Evolutionary conservation across 345 rosid species (phyloP).

Genomic region (Lumnitzera littorea): DNA sequence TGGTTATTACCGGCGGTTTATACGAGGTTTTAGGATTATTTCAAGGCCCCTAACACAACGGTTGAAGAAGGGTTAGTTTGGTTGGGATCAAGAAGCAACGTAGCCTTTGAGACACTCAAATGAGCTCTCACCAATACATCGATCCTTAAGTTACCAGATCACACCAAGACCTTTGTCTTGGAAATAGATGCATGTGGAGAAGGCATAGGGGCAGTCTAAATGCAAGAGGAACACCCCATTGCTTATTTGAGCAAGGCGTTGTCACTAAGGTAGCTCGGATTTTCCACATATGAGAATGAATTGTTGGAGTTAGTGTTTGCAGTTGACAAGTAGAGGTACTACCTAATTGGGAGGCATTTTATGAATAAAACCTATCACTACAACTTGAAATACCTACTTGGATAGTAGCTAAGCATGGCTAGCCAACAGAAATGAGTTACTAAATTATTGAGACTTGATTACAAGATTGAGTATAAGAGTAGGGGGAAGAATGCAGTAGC

Average conservation of each 20-base stretch:
- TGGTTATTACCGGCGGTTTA: not conserved
- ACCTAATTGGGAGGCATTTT: not conserved
- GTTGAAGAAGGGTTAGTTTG: not conserved
- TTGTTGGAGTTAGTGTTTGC: constrained; percentile 2
- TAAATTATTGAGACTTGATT: constrained; percentile 1
- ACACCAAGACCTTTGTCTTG: not conserved
- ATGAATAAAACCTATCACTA: constrained; percentile 7
- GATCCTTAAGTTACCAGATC: not conserved
- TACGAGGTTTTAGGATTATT: not conserved
- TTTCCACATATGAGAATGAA: constrained; percentile 8
- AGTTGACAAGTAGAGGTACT: constrained; percentile 2
- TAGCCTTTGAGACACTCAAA: not conserved
- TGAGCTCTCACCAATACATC: not conserved
- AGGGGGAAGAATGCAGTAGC: not conserved
- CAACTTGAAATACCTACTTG: not conserved
- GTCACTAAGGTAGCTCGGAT: not conserved
- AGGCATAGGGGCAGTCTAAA: not conserved
- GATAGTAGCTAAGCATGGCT: not conserved
- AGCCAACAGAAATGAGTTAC: constrained; percentile 7
- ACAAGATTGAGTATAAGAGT: not conserved
- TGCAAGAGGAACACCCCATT: constrained; percentile 1
- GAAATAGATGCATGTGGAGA: not conserved
- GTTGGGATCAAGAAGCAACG: not conserved
- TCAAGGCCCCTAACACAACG: not conserved
- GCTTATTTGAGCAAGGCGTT: constrained; percentile 1